Percentiles rank a stretch among this genome's conserved stretches.
Conservation (phyloP, 2,329 filamentous ascomycete genomes). For the Hypoxylon sp. region DNA sequence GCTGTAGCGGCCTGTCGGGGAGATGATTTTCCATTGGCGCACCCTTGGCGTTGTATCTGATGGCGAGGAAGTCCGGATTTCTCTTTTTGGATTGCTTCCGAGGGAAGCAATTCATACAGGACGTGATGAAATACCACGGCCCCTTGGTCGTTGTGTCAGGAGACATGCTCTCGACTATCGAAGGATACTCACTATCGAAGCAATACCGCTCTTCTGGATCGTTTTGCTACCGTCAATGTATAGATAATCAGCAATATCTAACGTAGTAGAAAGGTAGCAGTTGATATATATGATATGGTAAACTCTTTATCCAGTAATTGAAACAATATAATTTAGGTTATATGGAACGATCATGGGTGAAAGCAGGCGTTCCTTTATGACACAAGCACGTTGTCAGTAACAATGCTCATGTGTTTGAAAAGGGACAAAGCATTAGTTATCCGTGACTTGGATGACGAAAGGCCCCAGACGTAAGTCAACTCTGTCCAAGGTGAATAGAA, state of each 20-base stretch:
- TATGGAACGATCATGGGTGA: not conserved
- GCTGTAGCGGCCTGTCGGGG: not conserved
- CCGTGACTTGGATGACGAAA: not conserved
- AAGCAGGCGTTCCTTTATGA: not conserved
- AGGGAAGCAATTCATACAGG: conserved; percentile 37
- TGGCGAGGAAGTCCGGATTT: conserved; percentile 3
- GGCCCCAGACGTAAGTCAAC: conserved; percentile 7
- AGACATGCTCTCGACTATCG: conserved; percentile 9
- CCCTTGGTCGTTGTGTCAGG: conserved; percentile 10
- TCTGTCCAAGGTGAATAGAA: not conserved
- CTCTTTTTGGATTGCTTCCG: not conserved
- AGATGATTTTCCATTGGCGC: conserved; percentile 14
- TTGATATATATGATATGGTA: conserved; percentile 8
- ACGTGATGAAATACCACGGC: conserved; percentile 11
- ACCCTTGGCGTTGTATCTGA: conserved; percentile 32
- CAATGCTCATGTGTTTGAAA: not conserved
- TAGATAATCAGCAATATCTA: not conserved
- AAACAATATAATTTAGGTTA: not conserved
- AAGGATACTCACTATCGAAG: conserved; percentile 41
- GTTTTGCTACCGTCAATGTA: not conserved
- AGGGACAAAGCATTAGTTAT: conserved; percentile 7
- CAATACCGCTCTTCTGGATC: not conserved
- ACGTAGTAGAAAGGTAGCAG: not conserved
- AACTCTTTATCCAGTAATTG: conserved; percentile 6
- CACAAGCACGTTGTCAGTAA: conserved; percentile 19